Evolutionary conservation across 1,284 basidiomycete species (phyloP).

Genomic region (Apiotrichum gracile): DNA sequence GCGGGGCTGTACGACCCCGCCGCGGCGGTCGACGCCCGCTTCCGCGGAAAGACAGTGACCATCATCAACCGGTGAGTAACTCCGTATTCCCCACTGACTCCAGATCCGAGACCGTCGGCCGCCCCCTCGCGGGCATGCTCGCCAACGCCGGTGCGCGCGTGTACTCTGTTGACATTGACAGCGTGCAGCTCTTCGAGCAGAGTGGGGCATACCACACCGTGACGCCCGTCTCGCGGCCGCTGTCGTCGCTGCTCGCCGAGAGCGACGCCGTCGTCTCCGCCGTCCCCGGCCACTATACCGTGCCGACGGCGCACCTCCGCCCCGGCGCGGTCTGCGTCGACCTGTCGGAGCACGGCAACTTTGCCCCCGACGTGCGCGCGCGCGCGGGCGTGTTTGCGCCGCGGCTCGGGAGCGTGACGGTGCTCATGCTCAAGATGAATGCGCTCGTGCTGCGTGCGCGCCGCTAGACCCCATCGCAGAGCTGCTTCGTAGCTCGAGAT

Average conservation of each 20-base stretch:
- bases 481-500: too few relatives aligned
- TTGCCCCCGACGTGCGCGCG: conserved; percentile 18
- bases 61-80: conserved; percentile 82
- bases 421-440: conserved; percentile 24
- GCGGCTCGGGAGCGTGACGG: conserved; percentile 23
- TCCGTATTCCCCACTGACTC: too few relatives aligned
- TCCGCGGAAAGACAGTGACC: conserved; percentile 64
- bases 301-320: conserved; percentile 16
- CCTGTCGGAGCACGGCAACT: conserved; percentile 26
- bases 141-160: conserved; percentile 95
- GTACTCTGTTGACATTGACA: conserved; percentile 89
- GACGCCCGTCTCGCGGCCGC: not conserved
- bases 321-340: conserved; percentile 22
- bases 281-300: conserved; percentile 48
- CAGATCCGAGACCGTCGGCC: conserved; percentile 92
- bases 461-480: not conserved
- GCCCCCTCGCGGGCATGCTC: conserved; percentile 86
- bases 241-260: conserved; percentile 4
- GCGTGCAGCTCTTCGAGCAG: not conserved
- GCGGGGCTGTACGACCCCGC: conserved; percentile 6
- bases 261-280: conserved; percentile 76
- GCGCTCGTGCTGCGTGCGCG: conserved; percentile 13
- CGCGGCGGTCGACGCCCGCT: conserved; percentile 5
- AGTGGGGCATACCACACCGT: not conserved
- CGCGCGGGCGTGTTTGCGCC: conserved; percentile 17